These are phyloP conservation scores for Iberis pinnata DNA, from an alignment of 345 rosid genomes.

Conservation along the genomic window DNA sequence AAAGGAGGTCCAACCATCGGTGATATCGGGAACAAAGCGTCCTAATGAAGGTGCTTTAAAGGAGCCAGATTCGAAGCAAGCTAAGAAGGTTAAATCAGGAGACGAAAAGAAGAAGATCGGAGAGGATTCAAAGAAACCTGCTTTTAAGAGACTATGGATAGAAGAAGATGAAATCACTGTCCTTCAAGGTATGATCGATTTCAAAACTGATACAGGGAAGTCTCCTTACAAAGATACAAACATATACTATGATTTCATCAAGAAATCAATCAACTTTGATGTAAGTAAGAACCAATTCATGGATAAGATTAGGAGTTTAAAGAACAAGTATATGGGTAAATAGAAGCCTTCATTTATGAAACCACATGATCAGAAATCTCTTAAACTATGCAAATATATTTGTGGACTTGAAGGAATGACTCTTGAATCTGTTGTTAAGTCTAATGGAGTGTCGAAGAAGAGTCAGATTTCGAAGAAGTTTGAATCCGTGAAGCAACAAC, in stretches of 20 bases:
- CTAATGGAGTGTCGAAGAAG: slow-evolving; percentile 16
- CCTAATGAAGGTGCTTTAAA: background rate
- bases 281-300: slow-evolving; percentile 34
- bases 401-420: slow-evolving; percentile 37
- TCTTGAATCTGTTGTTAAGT: slow-evolving; percentile 17
- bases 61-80: slow-evolving; percentile 11
- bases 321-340: slow-evolving; percentile 34
- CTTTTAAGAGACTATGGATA: slow-evolving; percentile 36
- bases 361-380: slow-evolving; percentile 35
- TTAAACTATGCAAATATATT: slow-evolving; percentile 27
- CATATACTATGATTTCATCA: slow-evolving; percentile 32
- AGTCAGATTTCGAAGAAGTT: slow-evolving; percentile 17
- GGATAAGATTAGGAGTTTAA: slow-evolving; percentile 44
- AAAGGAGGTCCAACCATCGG: slow-evolving; percentile 1
- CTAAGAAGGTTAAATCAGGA: slow-evolving; percentile 3
- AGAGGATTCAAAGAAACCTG: slow-evolving; percentile 17
- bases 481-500: slow-evolving; percentile 25
- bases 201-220: slow-evolving; percentile 27
- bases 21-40: slow-evolving; percentile 22
- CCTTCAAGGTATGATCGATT: slow-evolving; percentile 36
- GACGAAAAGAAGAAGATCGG: slow-evolving; percentile 11
- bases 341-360: slow-evolving; percentile 26
- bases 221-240: slow-evolving; percentile 29
- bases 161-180: slow-evolving; percentile 42
- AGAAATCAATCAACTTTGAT: slow-evolving; percentile 30